Base-by-base conservation (phyloP, 768 basidiomycete species). In the Hypholoma sublateritium region DNA sequence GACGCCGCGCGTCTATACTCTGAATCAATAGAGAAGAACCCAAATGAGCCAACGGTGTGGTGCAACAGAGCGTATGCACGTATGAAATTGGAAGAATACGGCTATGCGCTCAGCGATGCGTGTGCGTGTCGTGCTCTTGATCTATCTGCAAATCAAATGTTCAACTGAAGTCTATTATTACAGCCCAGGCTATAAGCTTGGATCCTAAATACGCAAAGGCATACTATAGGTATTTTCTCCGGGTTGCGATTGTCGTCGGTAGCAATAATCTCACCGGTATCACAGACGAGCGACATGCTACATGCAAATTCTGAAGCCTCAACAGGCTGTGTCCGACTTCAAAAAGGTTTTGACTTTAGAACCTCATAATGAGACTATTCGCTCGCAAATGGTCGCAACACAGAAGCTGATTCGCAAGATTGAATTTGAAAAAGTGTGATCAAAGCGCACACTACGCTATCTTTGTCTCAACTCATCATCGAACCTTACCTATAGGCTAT, bases 51-150 rank as follows among this genome's bases (percentile, higher is more conserved):
- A 51, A 95, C 93, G 13, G 72, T 96, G 51, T 98, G 92, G 90
- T 95, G 90, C 68, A 98, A 98, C 73, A 83, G 96, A 36, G 94
- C 97, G 2, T 91, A 93, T 72, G 83, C 91, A 13, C 84, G 96
- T 50, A 93, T 95, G 72, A 97, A 92, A 74, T 73, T 98, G 54
- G 91, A 99, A 70, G 81, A 99, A 74, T 89, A 90, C 65, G 97
- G 97, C 3, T 94, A 95, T 67, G 97, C 95, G 14, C 81, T 96
- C 24, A 75, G 77, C 25, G 96, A 98, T 76, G 86, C 93, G 41
- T 84, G 94, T 95, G 66, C 69, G 89, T 82, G 47, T 52, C 36
- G 44, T 19, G 39, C n/a, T 47, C 34, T 44, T 17, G 4, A 41
- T 39, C 16, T 24, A 16, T 47, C 13, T 22, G 12, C 22, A 7